Evolutionary conservation across 495 filamentous ascomycete genomes (phyloP).

Genomic region (Alectoria sarmentosa): DNA sequence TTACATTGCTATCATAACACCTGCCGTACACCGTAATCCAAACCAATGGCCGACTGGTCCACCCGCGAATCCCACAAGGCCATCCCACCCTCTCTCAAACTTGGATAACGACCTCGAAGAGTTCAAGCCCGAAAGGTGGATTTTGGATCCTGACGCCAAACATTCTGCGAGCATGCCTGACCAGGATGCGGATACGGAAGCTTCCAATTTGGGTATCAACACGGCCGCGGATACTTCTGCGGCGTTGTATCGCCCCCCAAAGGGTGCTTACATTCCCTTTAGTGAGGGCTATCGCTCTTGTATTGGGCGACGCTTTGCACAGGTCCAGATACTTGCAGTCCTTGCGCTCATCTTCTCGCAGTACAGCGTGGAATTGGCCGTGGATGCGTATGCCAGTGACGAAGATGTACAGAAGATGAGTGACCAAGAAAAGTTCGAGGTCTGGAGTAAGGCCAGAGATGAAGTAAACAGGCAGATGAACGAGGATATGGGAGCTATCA

Average conservation of each 20-base stretch:
- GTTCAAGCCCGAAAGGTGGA: conserved; percentile 53
- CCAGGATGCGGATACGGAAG: conserved; percentile 22
- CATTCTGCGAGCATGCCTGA: conserved; percentile 6
- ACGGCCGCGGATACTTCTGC: conserved; percentile 39
- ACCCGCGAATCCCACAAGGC: conserved; percentile 22
- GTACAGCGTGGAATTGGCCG: conserved; percentile 60
- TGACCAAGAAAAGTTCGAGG: conserved; percentile 30
- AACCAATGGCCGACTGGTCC: conserved; percentile 41
- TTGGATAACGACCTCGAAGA: conserved; percentile 39
- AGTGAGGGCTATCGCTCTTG: conserved; percentile 61
- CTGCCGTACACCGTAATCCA: conserved; percentile 52
- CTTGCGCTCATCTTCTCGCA: conserved; percentile 56
- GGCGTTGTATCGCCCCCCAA: conserved; percentile 47
- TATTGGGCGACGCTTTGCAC: conserved; percentile 60
- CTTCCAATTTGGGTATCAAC: conserved; percentile 8
- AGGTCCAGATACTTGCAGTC: conserved; percentile 59
- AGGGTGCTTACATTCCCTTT: conserved; percentile 62
- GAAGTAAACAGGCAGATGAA: conserved; percentile 34
- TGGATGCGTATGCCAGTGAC: conserved; percentile 54
- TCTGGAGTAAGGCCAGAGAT: conserved; percentile 49
- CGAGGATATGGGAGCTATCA: conserved; percentile 40
- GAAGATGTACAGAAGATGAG: conserved; percentile 42
- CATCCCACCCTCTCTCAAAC: conserved; percentile 21
- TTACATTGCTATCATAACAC: conserved; percentile 40
- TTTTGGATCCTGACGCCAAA: conserved; percentile 38